phyloP scores from a whole-genome alignment of 192 early-diverging fungal genomes.

The Spizellomyces sp. region DNA sequence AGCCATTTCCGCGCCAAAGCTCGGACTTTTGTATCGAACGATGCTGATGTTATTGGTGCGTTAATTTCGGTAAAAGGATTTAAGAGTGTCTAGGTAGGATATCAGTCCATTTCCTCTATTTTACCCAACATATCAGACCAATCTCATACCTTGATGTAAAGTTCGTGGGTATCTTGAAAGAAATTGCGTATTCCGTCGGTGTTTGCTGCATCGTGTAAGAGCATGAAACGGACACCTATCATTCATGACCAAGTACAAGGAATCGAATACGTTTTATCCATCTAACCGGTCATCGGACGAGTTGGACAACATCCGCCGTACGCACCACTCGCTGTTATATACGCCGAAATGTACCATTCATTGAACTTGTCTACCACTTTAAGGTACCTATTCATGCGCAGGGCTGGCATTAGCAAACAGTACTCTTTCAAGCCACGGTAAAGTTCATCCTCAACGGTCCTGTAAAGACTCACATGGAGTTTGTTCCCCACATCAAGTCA shows the following conservation, averaged over 20 bases:
- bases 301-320: background rate
- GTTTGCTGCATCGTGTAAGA: conserved; percentile 78
- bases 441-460: background rate
- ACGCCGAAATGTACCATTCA: conserved; percentile 89
- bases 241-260: conserved; percentile 4
- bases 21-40: conserved; percentile 82
- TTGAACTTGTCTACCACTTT: conserved; percentile 96
- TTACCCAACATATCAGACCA: background rate
- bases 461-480: conserved; percentile 60
- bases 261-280: background rate
- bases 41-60: conserved; percentile 71
- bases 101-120: background rate
- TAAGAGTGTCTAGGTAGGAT: conserved; percentile 57
- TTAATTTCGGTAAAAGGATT: conserved; percentile 93
- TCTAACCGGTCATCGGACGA: background rate
- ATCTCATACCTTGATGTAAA: conserved; percentile 79
- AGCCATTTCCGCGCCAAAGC: conserved; percentile 75
- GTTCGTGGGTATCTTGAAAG: conserved; percentile 81
- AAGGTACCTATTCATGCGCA: conserved; percentile 69
- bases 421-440: background rate
- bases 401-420: background rate
- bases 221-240: conserved; percentile 74
- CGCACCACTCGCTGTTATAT: conserved; percentile 85
- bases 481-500: conserved; percentile 88
- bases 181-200: conserved; percentile 80